These are phyloP conservation scores for Grifola frondosa DNA, from an alignment of 1,284 basidiomycete species.

Conservation along the genomic window DNA sequence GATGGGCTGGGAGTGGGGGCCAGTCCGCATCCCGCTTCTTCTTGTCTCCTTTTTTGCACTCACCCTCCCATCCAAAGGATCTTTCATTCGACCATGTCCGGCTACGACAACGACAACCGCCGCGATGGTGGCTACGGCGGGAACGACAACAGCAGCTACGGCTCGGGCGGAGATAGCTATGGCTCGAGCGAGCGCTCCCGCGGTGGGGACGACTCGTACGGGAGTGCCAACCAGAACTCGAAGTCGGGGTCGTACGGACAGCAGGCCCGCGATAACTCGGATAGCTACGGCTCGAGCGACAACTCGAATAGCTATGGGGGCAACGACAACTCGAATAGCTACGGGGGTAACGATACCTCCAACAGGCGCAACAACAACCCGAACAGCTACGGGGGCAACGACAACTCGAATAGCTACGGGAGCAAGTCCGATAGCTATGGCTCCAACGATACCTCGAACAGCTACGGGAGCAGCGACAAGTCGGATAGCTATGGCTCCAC, in stretches of 20 bases:
- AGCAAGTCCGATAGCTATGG: conserved; percentile 12
- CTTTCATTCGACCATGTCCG: conserved; percentile 5
- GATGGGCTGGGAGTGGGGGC: too few relatives aligned
- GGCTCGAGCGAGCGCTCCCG: conserved; percentile 2
- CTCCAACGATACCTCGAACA: conserved; percentile 5
- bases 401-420: conserved; percentile 6
- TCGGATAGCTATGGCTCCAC: conserved; percentile 5
- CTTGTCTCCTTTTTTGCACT: too few relatives aligned
- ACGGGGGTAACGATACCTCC: conserved; percentile 7
- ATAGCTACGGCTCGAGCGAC: conserved; percentile 9
- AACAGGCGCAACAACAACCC: conserved; percentile 7
- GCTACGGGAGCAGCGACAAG: conserved; percentile 8
- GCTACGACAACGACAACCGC: conserved; percentile 13
- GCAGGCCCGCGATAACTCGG: conserved; percentile 3
- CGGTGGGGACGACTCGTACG: conserved; percentile 4
- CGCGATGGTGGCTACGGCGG: background rate
- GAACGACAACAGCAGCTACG: conserved; percentile 7
- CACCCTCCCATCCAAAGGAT: too few relatives aligned
- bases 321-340: conserved; percentile 13
- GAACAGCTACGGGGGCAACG: conserved; percentile 6
- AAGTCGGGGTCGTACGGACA: conserved; percentile 1
- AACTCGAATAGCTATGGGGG: conserved; percentile 5
- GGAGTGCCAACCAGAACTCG: background rate
- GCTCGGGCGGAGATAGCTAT: conserved; percentile 4
- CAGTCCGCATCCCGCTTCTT: too few relatives aligned